Conservation (phyloP, 768 basidiomycete species). For the Pulveroboletus sp. region DNA sequence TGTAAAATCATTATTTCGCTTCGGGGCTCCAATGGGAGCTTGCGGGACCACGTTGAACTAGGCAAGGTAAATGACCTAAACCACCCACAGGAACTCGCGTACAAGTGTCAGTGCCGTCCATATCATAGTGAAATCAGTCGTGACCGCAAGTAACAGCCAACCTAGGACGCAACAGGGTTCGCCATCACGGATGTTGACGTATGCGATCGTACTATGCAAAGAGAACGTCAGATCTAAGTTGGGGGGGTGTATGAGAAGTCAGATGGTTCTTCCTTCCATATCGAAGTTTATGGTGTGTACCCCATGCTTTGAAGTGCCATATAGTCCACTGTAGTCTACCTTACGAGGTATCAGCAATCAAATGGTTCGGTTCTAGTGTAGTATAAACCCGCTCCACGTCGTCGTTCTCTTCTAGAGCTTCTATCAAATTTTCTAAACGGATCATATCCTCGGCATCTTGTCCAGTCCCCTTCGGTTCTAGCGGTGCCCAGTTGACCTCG, state of each 20-base stretch:
- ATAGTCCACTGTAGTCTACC: constrained; percentile 2
- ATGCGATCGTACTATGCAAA: neutral
- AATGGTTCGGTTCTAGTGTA: constrained; percentile 35
- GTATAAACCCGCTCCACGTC: constrained; percentile 61
- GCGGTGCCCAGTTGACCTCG: constrained; percentile 53
- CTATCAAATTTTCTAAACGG: constrained; percentile 42
- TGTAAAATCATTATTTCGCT: constrained; percentile 5
- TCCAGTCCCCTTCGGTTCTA: constrained; percentile 34
- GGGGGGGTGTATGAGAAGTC: neutral
- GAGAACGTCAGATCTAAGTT: neutral
- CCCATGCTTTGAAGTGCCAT: neutral
- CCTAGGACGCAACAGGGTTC: neutral
- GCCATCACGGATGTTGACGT: neutral
- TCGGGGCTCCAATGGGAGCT: neutral
- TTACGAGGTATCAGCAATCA: constrained; percentile 22
- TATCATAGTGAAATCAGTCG: neutral
- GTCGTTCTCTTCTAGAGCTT: constrained; percentile 50
- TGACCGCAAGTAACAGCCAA: neutral
- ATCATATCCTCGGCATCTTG: constrained; percentile 35
- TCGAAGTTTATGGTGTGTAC: neutral
- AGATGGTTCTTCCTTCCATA: neutral
- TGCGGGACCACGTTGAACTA: neutral
- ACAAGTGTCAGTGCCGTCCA: neutral
- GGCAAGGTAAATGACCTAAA: constrained; percentile 6
- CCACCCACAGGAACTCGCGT: constrained; percentile 1